Evolutionary conservation across 2,329 filamentous ascomycete genomes (phyloP).

Genomic region (Exserohilum rostratum): DNA sequence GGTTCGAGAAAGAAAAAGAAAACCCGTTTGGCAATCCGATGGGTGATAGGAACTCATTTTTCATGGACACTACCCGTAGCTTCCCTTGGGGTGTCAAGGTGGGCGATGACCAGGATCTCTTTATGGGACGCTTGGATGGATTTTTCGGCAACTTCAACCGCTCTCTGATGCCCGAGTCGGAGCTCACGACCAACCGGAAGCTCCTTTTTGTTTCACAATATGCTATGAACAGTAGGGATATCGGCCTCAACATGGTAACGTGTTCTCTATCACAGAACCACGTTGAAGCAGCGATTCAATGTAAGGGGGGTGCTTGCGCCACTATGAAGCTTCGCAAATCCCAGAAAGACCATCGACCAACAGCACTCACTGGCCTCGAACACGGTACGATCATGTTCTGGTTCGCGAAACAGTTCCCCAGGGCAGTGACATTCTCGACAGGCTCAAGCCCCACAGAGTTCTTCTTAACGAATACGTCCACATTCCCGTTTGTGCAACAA

Average conservation of each 20-base stretch:
- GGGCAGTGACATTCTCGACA: conserved; percentile 4
- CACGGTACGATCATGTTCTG: conserved; percentile 8
- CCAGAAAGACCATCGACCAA: conserved; percentile 17
- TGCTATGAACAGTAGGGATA: not conserved
- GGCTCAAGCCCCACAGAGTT: conserved; percentile 34
- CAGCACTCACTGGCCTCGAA: conserved; percentile 27
- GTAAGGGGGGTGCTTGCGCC: conserved; percentile 17
- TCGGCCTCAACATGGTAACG: conserved; percentile 22
- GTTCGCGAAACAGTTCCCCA: conserved; percentile 22
- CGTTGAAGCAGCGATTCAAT: conserved; percentile 30
- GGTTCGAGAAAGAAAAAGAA: conserved; percentile 22
- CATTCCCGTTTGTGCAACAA: conserved; percentile 25
- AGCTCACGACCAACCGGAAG: no score
- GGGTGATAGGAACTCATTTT: conserved; percentile 20
- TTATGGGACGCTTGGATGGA: conserved; percentile 24
- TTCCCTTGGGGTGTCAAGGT: conserved; percentile 6
- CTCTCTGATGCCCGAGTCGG: conserved; percentile 4
- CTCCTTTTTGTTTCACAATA: conserved; percentile 16
- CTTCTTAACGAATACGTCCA: conserved; percentile 29
- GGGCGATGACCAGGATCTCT: not conserved
- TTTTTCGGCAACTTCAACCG: conserved; percentile 28
- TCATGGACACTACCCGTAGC: conserved; percentile 30
- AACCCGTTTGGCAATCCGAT: conserved; percentile 19
- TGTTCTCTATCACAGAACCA: conserved; percentile 32
- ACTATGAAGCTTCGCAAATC: conserved; percentile 25